A percentile compares a stretch with the other conserved stretches of the same genome.
Evolutionary conservation across 345 rosid species (phyloP).

Genomic region (Eucalyptus cloeziana): DNA sequence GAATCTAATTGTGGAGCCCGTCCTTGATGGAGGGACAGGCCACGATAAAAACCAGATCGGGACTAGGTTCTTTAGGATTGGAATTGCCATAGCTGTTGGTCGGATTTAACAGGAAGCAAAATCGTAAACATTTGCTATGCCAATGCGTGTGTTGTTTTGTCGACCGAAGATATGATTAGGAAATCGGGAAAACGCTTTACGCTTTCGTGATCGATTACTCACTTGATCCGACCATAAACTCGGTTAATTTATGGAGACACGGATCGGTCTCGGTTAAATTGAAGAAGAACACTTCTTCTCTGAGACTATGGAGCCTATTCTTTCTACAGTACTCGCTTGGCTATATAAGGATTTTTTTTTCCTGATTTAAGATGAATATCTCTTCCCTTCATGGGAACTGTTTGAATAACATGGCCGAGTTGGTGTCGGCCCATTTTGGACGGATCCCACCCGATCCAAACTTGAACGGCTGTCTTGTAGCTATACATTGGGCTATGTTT

Average conservation of each 20-base stretch:
- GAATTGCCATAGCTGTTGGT: background rate
- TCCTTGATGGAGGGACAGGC: too few relatives aligned
- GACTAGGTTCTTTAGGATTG: background rate
- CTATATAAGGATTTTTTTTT: background rate
- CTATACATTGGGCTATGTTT: background rate
- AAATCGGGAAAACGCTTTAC: background rate
- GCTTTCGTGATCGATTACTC: fast-evolving
- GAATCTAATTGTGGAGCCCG: too few relatives aligned
- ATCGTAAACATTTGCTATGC: background rate
- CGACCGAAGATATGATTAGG: background rate
- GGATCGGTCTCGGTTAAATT: too few relatives aligned
- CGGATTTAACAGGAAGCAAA: background rate
- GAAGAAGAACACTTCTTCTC: background rate
- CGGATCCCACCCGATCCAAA: background rate
- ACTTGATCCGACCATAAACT: background rate
- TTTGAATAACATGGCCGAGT: background rate
- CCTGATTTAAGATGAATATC: background rate
- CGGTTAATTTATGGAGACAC: background rate
- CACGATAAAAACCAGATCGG: too few relatives aligned
- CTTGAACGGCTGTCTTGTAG: background rate
- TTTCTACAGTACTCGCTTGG: background rate
- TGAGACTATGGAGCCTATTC: background rate
- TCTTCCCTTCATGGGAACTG: background rate
- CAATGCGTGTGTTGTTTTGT: background rate
- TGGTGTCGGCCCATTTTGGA: background rate